Base-by-base conservation (phyloP, 2,329 filamentous ascomycete genomes). In the Fusarium foetens region DNA sequence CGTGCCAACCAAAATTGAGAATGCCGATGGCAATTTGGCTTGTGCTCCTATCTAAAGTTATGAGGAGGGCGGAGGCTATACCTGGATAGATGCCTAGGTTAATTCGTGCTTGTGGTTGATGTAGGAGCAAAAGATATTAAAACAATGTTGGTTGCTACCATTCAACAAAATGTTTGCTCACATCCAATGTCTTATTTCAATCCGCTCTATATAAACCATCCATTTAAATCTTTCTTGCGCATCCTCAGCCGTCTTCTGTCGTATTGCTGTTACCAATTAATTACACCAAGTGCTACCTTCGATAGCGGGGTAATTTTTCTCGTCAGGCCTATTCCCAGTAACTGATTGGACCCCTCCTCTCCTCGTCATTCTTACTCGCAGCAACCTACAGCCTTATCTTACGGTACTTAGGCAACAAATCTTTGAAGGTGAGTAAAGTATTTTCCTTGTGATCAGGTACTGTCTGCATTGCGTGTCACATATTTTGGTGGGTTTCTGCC, bases 241-340 rank as follows among this genome's bases (percentile, higher is more conserved):
- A 35, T 12, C 31, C 25, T 46, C 29, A 46, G n/a, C 17, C 19
- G 17, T 21, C 21, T 35, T 13, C 16, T 27, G 38, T 23, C 36
- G 27, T 53, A 31, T 39, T 31, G 45, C 36, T 41, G 31, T n/a
- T 64, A 54, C 48, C 51, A 58, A 60, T 67, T 67, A 58, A 60
- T 67, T 67, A 67, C 41, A 66, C 46, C 25, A 23, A 66, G 60
- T 69, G 46, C 46, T 66, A 57, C 46, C 65, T 70, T 70, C 39
- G 49, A 75, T 76, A 76, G 74, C 74, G 74, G 74, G 74, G 74
- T 76, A 75, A 63, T 67, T 76, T 75, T 76, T 73, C 41, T 62
- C 45, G 35, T 43, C 66, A 66, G 66, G 66, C 41, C 66, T 58
- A 53, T 72, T 69, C 69, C 51, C 65, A 63, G 41, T 76, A 36